These are phyloP conservation scores for Ostreobium quekettii DNA, from an alignment of 139 green algal genomes.

Conservation along the genomic window DNA sequence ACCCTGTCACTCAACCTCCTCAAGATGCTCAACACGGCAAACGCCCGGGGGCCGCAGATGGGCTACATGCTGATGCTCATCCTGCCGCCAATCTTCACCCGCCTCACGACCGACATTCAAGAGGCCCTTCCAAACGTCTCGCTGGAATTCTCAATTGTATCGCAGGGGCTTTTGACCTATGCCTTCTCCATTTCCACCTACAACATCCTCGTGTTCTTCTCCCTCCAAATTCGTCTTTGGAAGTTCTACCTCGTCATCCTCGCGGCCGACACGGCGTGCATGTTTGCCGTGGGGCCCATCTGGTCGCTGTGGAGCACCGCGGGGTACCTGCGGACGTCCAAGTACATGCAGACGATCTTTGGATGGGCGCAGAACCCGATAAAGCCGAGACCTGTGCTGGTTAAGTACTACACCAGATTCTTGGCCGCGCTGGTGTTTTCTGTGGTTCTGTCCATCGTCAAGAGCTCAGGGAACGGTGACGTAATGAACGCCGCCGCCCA, in stretches of 20 bases:
- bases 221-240: neutral
- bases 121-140: slow-evolving; percentile 1
- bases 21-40: neutral
- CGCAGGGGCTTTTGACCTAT: neutral
- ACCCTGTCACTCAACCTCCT: neutral
- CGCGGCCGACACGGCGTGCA: neutral
- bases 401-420: neutral
- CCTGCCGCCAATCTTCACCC: slow-evolving; percentile 8
- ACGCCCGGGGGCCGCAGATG: neutral
- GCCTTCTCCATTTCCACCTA: neutral
- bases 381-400: slow-evolving; percentile 7
- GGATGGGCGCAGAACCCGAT: slow-evolving; percentile 12
- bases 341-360: slow-evolving; percentile 6
- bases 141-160: neutral
- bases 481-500: neutral
- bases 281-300: slow-evolving; percentile 1
- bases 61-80: slow-evolving; percentile 12
- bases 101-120: slow-evolving; percentile 10
- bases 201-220: neutral
- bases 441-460: neutral
- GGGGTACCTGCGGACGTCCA: slow-evolving; percentile 10
- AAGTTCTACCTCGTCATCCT: neutral
- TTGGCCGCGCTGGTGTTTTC: neutral
- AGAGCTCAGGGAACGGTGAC: neutral
- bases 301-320: slow-evolving; percentile 7